Conservation (phyloP, 2,329 filamentous ascomycete genomes). For the Fusarium stilboides region DNA sequence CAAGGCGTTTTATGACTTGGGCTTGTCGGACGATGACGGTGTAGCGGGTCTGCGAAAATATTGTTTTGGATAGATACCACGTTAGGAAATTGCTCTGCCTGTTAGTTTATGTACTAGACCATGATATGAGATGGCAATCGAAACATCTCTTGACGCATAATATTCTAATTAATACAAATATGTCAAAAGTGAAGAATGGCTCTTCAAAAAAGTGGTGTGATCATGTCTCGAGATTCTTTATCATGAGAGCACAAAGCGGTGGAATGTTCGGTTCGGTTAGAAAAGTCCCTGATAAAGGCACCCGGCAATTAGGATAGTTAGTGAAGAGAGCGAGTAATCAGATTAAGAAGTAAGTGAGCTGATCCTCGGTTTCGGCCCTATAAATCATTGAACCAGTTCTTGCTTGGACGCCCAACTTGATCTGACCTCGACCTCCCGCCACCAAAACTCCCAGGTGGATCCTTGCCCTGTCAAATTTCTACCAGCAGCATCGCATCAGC, state of each 20-base stretch:
- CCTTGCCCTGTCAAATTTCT: neutral
- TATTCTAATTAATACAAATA: slow-evolving; percentile 31
- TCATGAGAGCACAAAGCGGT: neutral
- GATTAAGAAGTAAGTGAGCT: neutral
- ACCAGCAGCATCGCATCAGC: neutral
- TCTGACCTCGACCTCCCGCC: neutral
- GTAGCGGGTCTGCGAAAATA: slow-evolving; percentile 23
- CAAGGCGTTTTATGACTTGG: slow-evolving; percentile 33
- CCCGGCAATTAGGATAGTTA: neutral
- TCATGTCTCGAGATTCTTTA: neutral
- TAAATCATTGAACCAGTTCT: neutral
- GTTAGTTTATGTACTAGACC: slow-evolving; percentile 1
- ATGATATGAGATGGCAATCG: slow-evolving; percentile 25
- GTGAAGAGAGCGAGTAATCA: neutral
- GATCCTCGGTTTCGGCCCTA: neutral
- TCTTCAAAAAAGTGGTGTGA: neutral
- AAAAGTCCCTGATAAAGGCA: neutral
- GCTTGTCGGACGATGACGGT: slow-evolving; percentile 17
- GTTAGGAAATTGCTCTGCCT: slow-evolving; percentile 14
- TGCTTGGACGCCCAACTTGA: neutral
- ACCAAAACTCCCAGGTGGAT: neutral
- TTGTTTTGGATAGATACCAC: slow-evolving; percentile 27
- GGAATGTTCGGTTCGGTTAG: no score
- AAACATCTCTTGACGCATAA: slow-evolving; percentile 26
- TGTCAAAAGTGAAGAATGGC: neutral